Percentiles rank a stretch among this genome's conserved stretches.
These are phyloP conservation scores for Cladophialophora chaetospira DNA, from an alignment of 2,329 filamentous ascomycete genomes.

Conservation along the genomic window DNA sequence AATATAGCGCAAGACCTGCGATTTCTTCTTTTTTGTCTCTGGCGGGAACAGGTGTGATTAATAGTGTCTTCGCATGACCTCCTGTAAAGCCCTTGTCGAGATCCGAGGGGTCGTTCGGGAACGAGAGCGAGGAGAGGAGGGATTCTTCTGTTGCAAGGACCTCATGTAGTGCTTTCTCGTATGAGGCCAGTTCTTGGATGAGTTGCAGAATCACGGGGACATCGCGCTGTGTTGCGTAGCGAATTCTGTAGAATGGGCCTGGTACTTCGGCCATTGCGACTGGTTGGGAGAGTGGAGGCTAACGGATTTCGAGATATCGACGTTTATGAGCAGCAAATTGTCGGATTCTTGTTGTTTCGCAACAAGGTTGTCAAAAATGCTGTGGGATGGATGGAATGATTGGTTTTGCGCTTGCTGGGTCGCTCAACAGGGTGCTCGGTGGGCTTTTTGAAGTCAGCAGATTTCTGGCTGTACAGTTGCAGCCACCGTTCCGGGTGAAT, in stretches of 20 bases:
- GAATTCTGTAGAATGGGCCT: conserved; percentile 31
- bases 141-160: conserved; percentile 78
- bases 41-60: conserved; percentile 57
- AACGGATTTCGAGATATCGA: neutral
- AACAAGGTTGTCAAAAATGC: no score
- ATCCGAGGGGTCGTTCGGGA: conserved; percentile 54
- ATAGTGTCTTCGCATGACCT: conserved; percentile 72
- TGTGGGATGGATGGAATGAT: no score
- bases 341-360: no score
- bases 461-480: no score
- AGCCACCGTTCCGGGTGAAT: no score
- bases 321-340: neutral
- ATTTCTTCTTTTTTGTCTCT: conserved; percentile 41
- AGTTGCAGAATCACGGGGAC: conserved; percentile 77
- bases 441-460: no score
- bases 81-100: conserved; percentile 39
- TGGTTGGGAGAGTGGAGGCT: neutral
- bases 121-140: conserved; percentile 75
- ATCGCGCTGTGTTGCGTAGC: conserved; percentile 57
- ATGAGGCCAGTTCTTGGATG: conserved; percentile 82
- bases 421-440: no score
- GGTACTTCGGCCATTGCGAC: conserved; percentile 27
- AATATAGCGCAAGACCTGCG: conserved; percentile 85
- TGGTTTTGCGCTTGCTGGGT: no score
- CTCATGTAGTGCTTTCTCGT: conserved; percentile 73